A percentile compares a stretch with the other conserved stretches of the same genome.
Evolutionary conservation across 2,329 filamentous ascomycete genomes (phyloP).

Genomic region (Monascus ruber): DNA sequence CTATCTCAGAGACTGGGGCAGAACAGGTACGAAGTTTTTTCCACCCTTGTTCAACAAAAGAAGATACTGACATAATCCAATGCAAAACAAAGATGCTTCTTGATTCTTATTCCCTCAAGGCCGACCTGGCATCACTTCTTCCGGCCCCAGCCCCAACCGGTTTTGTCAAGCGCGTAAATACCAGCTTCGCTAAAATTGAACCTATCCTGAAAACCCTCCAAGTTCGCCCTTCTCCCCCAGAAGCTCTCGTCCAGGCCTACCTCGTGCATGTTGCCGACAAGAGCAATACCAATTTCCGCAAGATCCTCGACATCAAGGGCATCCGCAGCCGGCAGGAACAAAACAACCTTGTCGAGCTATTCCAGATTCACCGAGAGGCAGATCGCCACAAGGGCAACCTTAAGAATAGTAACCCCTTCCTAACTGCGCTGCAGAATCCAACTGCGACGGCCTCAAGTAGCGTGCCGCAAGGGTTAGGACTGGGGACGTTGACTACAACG

Average conservation of each 20-base stretch:
- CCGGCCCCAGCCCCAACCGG: slow-evolving; percentile 48
- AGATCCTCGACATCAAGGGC: slow-evolving; percentile 91
- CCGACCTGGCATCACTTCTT: slow-evolving; percentile 37
- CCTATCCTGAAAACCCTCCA: slow-evolving; percentile 92
- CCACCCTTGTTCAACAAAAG: too few species aligned
- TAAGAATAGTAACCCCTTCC: slow-evolving; percentile 56
- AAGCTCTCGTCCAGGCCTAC: slow-evolving; percentile 92
- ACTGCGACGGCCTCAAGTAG: slow-evolving; percentile 22
- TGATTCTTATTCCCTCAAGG: slow-evolving; percentile 66
- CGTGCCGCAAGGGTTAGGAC: slow-evolving; percentile 38
- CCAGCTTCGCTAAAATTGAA: slow-evolving; percentile 76
- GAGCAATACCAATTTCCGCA: slow-evolving; percentile 88
- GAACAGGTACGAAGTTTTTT: slow-evolving; percentile 54
- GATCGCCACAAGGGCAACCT: slow-evolving; percentile 55
- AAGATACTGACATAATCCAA: slow-evolving; percentile 2
- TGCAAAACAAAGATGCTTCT: slow-evolving; percentile 62
- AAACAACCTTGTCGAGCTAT: slow-evolving; percentile 71
- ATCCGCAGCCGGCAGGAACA: slow-evolving; percentile 72
- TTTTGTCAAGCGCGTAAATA: slow-evolving; percentile 77
- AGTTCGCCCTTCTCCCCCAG: slow-evolving; percentile 79
- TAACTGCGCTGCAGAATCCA: slow-evolving; percentile 49
- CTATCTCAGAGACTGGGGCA: slow-evolving; percentile 85
- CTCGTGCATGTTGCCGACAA: slow-evolving; percentile 93
- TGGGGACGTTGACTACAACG: slow-evolving; percentile 31
- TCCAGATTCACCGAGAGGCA: slow-evolving; percentile 68